Evolutionary conservation across 805 yeast species (phyloP).

Genomic region (Barnettozyma populi): DNA sequence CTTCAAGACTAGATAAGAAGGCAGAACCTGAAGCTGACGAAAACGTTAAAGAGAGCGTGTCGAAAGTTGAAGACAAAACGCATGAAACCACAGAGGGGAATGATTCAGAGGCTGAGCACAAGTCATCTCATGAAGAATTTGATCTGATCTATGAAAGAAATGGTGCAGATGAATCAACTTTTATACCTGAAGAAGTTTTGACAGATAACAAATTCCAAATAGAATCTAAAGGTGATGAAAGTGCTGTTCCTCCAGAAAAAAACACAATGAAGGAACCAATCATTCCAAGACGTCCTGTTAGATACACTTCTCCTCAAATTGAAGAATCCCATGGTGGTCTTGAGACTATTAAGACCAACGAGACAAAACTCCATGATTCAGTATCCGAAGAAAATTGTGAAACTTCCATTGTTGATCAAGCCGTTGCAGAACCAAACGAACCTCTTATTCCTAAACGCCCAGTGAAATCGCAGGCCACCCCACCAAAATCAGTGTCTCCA

Average conservation of each 20-base stretch:
- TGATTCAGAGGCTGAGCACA: not conserved
- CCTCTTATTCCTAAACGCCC: constrained; percentile 15
- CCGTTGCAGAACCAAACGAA: not conserved
- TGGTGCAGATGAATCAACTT: not conserved
- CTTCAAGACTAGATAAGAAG: not conserved
- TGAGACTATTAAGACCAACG: not conserved
- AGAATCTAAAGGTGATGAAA: not conserved
- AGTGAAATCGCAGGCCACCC: not conserved
- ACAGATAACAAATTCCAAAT: not conserved
- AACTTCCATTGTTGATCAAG: not conserved
- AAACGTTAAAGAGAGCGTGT: not conserved
- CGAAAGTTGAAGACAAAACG: not conserved
- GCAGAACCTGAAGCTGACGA: not conserved
- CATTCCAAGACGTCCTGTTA: not conserved
- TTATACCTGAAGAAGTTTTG: not conserved
- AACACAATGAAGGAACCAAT: not conserved
- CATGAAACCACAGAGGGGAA: not conserved
- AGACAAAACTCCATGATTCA: not conserved
- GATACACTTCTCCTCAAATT: not conserved
- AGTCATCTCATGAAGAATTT: not conserved
- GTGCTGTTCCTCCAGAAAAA: not conserved
- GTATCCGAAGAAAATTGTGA: not conserved
- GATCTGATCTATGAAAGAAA: too few species aligned
- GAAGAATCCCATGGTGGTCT: not conserved
- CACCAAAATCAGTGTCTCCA: not conserved